These are phyloP conservation scores for Naumovozyma baii DNA, from an alignment of 805 yeast species.

Conservation along the genomic window DNA sequence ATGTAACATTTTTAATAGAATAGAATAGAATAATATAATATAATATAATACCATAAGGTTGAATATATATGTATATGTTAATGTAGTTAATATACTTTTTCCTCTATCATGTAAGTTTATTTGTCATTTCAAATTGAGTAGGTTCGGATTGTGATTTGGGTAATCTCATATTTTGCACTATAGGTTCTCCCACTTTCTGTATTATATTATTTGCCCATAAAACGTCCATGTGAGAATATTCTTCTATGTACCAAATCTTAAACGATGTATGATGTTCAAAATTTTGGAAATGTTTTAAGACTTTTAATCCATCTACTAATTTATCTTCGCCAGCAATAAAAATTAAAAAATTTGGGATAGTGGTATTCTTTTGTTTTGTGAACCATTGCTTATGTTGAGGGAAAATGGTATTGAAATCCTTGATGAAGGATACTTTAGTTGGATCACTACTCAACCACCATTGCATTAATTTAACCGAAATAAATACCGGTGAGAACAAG, in stretches of 20 bases:
- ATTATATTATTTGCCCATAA: conserved; percentile 83
- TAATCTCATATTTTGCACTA: conserved; percentile 29
- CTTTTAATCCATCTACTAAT: conserved; percentile 67
- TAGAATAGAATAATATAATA: too few relatives aligned
- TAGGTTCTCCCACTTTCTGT: conserved; percentile 49
- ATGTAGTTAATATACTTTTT: too few relatives aligned
- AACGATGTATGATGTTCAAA: conserved; percentile 38
- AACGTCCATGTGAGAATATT: conserved; percentile 82
- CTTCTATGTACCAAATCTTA: conserved; percentile 35
- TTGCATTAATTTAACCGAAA: conserved; percentile 72
- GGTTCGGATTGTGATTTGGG: not conserved
- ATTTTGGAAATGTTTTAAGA: conserved; percentile 52
- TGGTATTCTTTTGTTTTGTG: conserved; percentile 23
- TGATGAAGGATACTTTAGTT: conserved; percentile 34
- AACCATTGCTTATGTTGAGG: conserved; percentile 50
- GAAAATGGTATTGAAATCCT: conserved; percentile 30
- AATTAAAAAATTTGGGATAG: conserved; percentile 46
- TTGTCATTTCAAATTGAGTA: too few relatives aligned
- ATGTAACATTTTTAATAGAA: too few relatives aligned
- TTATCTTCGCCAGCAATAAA: conserved; percentile 66
- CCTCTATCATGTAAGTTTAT: too few relatives aligned
- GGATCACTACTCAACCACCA: conserved; percentile 70
- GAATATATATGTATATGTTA: too few relatives aligned
- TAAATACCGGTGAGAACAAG: conserved; percentile 75
- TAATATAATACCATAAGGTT: too few relatives aligned